phyloP scores from a whole-genome alignment of 208 protist genomes.

The Trypanosomatidae sp. region DNA sequence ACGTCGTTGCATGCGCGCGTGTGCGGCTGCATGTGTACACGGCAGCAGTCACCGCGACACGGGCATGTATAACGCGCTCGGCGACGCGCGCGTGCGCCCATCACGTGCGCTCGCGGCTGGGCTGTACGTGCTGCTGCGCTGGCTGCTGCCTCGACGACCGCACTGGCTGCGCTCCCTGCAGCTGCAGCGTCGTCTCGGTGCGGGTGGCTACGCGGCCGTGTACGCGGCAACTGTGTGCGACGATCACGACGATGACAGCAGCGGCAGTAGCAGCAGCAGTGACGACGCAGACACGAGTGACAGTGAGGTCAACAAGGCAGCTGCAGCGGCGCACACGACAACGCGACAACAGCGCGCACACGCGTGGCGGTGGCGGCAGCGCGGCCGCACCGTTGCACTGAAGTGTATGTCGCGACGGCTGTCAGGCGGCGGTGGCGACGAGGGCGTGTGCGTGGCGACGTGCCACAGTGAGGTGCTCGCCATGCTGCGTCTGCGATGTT shows the following conservation, averaged over 20 bases:
- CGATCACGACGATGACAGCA: background rate
- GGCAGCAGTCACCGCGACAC: background rate
- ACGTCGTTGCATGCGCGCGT: too few species aligned
- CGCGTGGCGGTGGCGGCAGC: too few species aligned
- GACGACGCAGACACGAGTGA: too few species aligned
- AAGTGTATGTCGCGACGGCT: too few species aligned
- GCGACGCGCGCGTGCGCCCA: background rate
- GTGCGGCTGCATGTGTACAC: too few species aligned
- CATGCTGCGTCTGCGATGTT: constrained; percentile 36
- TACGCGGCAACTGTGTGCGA: constrained; percentile 2
- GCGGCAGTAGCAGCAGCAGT: background rate
- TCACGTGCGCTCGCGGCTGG: constrained; percentile 21
- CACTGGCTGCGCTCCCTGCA: constrained; percentile 7
- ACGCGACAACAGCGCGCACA: too few species aligned
- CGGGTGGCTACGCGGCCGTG: constrained; percentile 64
- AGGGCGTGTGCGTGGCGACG: too few species aligned
- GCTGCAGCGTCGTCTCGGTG: constrained; percentile 28
- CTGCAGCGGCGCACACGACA: too few species aligned
- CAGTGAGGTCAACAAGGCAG: too few species aligned
- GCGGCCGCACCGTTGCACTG: constrained; percentile 28
- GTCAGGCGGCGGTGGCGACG: too few species aligned
- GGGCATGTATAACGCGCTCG: background rate
- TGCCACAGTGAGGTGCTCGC: constrained; percentile 61
- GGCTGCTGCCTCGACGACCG: constrained; percentile 30
- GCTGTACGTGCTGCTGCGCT: constrained; percentile 36